Conservation (phyloP, 192 early-diverging fungal species). For the Cladochytrium replicatum region DNA sequence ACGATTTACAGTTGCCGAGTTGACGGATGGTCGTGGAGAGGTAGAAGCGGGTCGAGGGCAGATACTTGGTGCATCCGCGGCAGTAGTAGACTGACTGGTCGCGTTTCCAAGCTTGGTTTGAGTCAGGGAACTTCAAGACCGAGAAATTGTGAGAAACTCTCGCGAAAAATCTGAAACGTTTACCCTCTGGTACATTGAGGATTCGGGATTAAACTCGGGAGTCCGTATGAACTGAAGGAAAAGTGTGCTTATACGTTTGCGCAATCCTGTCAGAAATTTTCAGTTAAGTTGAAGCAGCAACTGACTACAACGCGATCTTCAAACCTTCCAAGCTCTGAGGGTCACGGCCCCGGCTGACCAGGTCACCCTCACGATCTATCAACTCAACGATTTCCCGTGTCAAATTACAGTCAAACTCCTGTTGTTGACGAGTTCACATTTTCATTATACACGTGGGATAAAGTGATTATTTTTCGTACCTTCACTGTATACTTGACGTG, state of each 20-base stretch:
- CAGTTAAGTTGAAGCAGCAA: slow-evolving; percentile 1
- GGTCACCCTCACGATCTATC: slow-evolving; percentile 50
- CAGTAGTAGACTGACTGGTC: slow-evolving; percentile 50
- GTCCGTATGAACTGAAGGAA: slow-evolving; percentile 52
- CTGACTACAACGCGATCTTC: neutral
- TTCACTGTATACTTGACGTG: slow-evolving; percentile 58
- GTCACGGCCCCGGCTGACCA: slow-evolving; percentile 41
- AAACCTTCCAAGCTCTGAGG: slow-evolving; percentile 44
- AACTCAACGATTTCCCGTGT: slow-evolving; percentile 49
- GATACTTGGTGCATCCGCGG: slow-evolving; percentile 42
- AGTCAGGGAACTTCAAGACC: slow-evolving; percentile 34
- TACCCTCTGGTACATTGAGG: slow-evolving; percentile 36
- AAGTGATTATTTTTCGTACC: slow-evolving; percentile 10
- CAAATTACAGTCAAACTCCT: slow-evolving; percentile 52
- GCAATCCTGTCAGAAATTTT: slow-evolving; percentile 25
- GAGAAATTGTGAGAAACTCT: neutral
- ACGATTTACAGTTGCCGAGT: slow-evolving; percentile 43
- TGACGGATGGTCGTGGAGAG: slow-evolving; percentile 46
- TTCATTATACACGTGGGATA: slow-evolving; percentile 5
- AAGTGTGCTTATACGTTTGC: slow-evolving; percentile 40
- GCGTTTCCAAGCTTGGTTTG: slow-evolving; percentile 39
- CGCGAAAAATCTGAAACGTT: neutral
- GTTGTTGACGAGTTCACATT: neutral
- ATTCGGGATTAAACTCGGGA: slow-evolving; percentile 53
- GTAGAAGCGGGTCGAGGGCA: slow-evolving; percentile 50